A percentile compares a stretch with the other conserved stretches of the same genome.
Conservation (phyloP, 352 stramenopile species). For the Globisporangium radiosum region DNA sequence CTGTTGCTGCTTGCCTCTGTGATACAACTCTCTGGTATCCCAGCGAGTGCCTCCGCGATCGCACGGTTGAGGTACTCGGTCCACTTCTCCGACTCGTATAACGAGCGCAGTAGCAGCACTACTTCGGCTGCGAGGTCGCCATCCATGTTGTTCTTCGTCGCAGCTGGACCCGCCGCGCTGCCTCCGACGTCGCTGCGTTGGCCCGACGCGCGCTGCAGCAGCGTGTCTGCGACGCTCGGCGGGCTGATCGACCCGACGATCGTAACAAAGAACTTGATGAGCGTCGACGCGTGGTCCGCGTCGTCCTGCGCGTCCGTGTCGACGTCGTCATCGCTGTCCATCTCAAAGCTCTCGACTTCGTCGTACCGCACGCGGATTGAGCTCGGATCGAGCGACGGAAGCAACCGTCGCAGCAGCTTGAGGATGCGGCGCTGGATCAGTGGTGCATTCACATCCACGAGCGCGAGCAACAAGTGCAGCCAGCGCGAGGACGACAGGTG, state of each 20-base stretch:
- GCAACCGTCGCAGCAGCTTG: conserved; percentile 72
- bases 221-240: conserved; percentile 55
- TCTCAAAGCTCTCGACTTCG: conserved; percentile 66
- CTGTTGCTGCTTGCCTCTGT: conserved; percentile 19
- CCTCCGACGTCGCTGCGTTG: neutral
- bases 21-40: conserved; percentile 37
- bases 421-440: conserved; percentile 77
- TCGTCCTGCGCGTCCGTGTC: conserved; percentile 48
- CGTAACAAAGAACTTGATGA: conserved; percentile 76
- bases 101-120: conserved; percentile 69
- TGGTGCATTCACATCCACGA: conserved; percentile 68
- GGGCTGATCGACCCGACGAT: conserved; percentile 66
- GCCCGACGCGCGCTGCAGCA: conserved; percentile 30
- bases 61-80: conserved; percentile 53
- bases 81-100: conserved; percentile 79
- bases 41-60: conserved; percentile 44
- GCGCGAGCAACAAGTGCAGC: conserved; percentile 72
- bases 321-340: conserved; percentile 79
- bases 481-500: conserved; percentile 81
- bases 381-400: conserved; percentile 64
- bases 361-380: conserved; percentile 59
- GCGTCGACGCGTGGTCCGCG: conserved; percentile 44
- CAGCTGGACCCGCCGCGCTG: neutral
- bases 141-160: conserved; percentile 28
- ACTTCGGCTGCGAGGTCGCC: conserved; percentile 63